phyloP scores from a whole-genome alignment of 345 rosid genomes.

The Salix viminalis region DNA sequence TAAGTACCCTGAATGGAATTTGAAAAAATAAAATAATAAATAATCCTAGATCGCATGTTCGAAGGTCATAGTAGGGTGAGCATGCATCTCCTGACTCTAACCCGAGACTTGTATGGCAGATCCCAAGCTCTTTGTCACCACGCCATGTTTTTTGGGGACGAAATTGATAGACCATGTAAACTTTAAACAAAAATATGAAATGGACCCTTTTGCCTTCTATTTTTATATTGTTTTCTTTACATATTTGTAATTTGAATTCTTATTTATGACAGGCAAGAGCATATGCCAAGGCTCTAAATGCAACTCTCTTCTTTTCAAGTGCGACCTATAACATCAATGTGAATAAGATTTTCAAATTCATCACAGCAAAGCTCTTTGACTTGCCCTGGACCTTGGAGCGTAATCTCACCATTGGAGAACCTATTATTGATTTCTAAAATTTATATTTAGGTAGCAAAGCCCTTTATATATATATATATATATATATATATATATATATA shows the following conservation, averaged over 20 bases:
- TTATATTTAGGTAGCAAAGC: neutral
- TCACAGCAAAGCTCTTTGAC: constrained; percentile 88
- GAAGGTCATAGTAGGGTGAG: no score
- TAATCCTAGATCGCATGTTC: neutral
- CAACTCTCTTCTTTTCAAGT: constrained; percentile 88
- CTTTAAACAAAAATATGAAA: no score
- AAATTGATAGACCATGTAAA: no score
- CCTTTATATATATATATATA: no score
- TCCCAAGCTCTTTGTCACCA: rapidly evolving
- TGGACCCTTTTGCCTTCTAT: no score
- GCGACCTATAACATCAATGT: constrained; percentile 89
- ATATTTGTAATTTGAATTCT: neutral
- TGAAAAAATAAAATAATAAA: neutral
- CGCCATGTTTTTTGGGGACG: no score
- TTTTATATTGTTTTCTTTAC: no score
- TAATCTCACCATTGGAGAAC: constrained; percentile 80
- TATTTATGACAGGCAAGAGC: constrained; percentile 64
- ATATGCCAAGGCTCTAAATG: constrained; percentile 76
- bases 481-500: no score
- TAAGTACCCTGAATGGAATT: no score
- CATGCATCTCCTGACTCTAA: no score
- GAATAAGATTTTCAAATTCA: constrained; percentile 88
- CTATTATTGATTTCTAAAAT: constrained; percentile 72
- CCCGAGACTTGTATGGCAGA: no score
- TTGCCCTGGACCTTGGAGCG: constrained; percentile 83